A percentile compares a stretch with the other conserved stretches of the same genome.
phyloP scores from a whole-genome alignment of 768 basidiomycete genomes.

The Leccinum olivaceopallidum region DNA sequence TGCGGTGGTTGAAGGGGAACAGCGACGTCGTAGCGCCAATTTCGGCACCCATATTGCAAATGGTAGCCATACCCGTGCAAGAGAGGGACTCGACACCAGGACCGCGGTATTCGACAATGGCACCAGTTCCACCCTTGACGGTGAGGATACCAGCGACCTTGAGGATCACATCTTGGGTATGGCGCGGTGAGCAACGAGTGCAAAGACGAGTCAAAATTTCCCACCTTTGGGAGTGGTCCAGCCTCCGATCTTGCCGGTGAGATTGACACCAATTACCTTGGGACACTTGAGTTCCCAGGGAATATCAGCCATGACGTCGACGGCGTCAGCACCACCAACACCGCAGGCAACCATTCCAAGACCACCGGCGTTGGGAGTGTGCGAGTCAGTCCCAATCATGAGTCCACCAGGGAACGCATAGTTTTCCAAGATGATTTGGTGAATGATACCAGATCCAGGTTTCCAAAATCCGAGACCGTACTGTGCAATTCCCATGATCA shows the following conservation, averaged over 20 bases:
- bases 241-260: conserved; percentile 91
- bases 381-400: conserved; percentile 99
- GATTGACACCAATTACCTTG: conserved; percentile 97
- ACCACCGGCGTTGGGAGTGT: conserved; percentile 99
- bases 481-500: conserved; percentile 36
- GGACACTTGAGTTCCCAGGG: conserved; percentile 99
- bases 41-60: conserved; percentile 99
- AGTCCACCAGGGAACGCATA: conserved; percentile 99
- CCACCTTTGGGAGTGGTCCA: conserved; percentile 98
- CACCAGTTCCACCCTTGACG: conserved; percentile 99
- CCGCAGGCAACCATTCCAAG: conserved; percentile 99
- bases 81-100: conserved; percentile 95
- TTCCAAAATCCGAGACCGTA: conserved; percentile 99
- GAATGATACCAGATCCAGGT: conserved; percentile 98
- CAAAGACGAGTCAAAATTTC: conserved; percentile 11
- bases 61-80: conserved; percentile 99
- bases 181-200: conserved; percentile 11
- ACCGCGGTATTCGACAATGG: conserved; percentile 97
- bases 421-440: conserved; percentile 99
- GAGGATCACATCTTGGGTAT: conserved; percentile 83
- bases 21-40: conserved; percentile 98
- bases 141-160: conserved; percentile 99
- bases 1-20: conserved; percentile 98
- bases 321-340: conserved; percentile 99
- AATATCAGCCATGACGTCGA: conserved; percentile 97